These are phyloP conservation scores for Camellia lanceoleosa DNA, from an alignment of 148 eudicot species.

Conservation along the genomic window DNA sequence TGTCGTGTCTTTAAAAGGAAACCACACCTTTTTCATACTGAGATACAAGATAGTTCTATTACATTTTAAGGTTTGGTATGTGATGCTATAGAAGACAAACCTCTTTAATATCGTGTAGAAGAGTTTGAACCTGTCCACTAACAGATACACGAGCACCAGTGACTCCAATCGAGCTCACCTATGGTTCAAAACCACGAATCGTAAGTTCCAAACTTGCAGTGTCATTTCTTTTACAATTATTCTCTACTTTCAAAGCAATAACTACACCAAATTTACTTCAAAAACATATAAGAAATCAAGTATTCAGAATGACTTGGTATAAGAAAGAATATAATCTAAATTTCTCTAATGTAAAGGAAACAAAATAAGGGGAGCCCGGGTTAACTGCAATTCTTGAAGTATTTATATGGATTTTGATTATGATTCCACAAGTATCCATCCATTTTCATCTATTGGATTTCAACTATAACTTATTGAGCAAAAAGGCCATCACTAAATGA, in stretches of 20 bases:
- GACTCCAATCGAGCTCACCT: slow-evolving; percentile 93
- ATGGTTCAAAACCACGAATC: background rate
- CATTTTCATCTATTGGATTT: background rate
- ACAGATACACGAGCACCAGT: slow-evolving; percentile 88
- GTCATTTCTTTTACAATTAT: background rate
- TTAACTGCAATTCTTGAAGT: background rate
- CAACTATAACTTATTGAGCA: background rate
- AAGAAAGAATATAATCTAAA: background rate
- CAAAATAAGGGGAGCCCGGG: background rate
- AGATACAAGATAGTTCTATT: background rate
- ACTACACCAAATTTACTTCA: background rate
- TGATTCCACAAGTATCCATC: background rate
- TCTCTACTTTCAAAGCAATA: background rate
- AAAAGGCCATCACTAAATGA: background rate
- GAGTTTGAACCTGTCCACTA: slow-evolving; percentile 58
- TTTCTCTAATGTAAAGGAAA: background rate
- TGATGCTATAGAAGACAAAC: slow-evolving; percentile 34
- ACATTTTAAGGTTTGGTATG: background rate
- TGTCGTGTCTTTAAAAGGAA: background rate
- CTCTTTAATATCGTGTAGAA: slow-evolving; percentile 73
- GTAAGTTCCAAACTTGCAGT: slow-evolving; percentile 1
- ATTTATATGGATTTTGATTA: background rate
- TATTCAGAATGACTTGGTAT: background rate
- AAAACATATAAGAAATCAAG: background rate
- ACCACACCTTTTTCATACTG: background rate